phyloP scores from a whole-genome alignment of 23 red algal genomes.

The Gracilaria caudata region DNA sequence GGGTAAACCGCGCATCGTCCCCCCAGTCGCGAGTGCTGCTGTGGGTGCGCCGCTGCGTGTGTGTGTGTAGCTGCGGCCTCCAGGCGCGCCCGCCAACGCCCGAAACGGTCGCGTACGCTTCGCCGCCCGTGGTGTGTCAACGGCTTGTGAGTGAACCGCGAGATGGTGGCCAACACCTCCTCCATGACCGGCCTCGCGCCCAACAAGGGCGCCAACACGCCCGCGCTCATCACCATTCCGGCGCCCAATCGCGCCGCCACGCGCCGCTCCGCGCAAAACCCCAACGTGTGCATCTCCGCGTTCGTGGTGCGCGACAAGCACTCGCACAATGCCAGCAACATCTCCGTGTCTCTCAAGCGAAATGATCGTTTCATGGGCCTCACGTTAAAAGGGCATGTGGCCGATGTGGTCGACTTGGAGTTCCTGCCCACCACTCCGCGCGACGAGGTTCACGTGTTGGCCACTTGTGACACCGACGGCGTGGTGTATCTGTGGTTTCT shows the following conservation, averaged over 20 bases:
- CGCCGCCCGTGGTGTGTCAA: too few relatives aligned
- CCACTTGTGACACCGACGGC: constrained; percentile 57
- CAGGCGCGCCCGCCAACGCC: too few relatives aligned
- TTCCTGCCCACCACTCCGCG: constrained; percentile 28
- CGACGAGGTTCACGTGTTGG: constrained; percentile 42
- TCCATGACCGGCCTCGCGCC: not conserved
- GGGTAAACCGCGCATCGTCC: not conserved
- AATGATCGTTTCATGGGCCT: constrained; percentile 46
- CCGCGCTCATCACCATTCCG: constrained; percentile 40
- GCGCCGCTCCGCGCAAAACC: constrained; percentile 44
- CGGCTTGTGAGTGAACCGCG: not conserved
- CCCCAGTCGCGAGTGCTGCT: not conserved
- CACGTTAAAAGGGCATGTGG: constrained; percentile 51
- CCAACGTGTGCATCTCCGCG: constrained; percentile 28
- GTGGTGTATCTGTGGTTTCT: constrained; percentile 77
- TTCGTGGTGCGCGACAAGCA: constrained; percentile 32
- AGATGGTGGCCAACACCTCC: not conserved
- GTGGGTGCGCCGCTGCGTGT: too few relatives aligned
- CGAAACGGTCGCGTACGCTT: not conserved
- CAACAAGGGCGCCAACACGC: constrained; percentile 20
- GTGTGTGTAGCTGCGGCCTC: too few relatives aligned
- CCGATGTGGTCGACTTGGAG: constrained; percentile 69
- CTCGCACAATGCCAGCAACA: not conserved
- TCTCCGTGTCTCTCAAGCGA: constrained; percentile 53
- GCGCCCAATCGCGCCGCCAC: constrained; percentile 20